phyloP scores from a whole-genome alignment of 805 yeast genomes.

The Candida broadrunensis region DNA sequence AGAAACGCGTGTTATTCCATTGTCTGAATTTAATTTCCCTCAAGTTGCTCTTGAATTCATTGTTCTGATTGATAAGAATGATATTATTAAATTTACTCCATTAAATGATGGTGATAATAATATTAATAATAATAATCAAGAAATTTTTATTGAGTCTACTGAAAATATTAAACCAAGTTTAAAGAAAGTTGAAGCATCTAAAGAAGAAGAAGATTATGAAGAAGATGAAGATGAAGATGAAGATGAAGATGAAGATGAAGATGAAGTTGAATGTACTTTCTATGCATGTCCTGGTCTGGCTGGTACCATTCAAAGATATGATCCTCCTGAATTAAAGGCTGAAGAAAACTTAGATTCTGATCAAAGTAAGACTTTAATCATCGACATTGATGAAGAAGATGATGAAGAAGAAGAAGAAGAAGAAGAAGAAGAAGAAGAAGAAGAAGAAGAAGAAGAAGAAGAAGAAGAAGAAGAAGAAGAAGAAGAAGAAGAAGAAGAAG shows the following conservation, averaged over 20 bases:
- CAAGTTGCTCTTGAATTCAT: conserved; percentile 17
- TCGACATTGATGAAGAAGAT: neutral
- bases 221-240: conserved; percentile 4
- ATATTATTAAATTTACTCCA: conserved; percentile 13
- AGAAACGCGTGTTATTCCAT: conserved; percentile 9
- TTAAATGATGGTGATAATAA: neutral
- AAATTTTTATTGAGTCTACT: conserved; percentile 1
- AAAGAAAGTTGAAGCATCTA: neutral
- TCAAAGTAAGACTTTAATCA: neutral
- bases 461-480: neutral
- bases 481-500: neutral
- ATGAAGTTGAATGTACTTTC: neutral
- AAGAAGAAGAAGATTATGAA: neutral
- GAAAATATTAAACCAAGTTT: neutral
- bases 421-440: neutral
- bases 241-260: conserved; percentile 5
- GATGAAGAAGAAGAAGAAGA: neutral
- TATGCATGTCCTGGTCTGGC: neutral
- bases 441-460: neutral
- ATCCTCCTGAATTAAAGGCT: neutral
- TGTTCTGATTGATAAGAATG: conserved; percentile 8
- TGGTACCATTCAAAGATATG: neutral
- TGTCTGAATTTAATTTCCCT: conserved; percentile 18
- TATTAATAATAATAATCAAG: neutral
- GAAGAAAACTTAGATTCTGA: neutral